Conservation (phyloP, 441 rosid genomes). For the Mallotus repandus region DNA sequence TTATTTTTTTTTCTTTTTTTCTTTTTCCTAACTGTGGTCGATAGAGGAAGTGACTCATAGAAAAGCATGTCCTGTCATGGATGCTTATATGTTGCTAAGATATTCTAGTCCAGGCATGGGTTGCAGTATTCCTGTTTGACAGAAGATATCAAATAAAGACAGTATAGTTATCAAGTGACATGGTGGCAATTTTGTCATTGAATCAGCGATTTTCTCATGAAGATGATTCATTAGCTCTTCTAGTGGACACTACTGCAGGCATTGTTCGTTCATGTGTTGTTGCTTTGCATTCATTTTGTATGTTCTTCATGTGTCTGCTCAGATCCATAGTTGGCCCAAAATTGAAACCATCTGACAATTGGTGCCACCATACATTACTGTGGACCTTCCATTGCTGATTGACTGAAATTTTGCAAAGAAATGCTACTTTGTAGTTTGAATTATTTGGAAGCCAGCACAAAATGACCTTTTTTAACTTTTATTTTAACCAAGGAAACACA, state of each 20-base stretch:
- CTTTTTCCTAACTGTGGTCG: background rate
- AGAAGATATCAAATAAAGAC: background rate
- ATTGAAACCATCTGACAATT: background rate
- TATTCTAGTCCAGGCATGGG: background rate
- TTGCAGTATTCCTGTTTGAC: background rate
- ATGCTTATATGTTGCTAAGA: background rate
- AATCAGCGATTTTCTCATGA: background rate
- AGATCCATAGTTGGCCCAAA: background rate
- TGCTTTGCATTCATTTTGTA: background rate
- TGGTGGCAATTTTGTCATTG: background rate
- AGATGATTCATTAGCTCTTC: background rate
- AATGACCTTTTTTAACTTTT: too few relatives aligned
- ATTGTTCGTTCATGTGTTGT: background rate
- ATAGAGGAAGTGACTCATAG: background rate
- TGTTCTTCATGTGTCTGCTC: background rate
- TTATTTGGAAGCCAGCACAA: too few relatives aligned
- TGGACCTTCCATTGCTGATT: background rate
- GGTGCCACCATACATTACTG: background rate
- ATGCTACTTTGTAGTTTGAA: too few relatives aligned
- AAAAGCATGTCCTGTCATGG: background rate
- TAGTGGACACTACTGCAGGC: background rate
- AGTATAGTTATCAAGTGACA: background rate
- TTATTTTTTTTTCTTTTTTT: background rate
- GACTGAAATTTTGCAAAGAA: too few relatives aligned
- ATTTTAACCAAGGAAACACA: too few relatives aligned